Evolutionary conservation across 2,329 filamentous ascomycete genomes (phyloP), one percentile per base, ranked within the genome.

Genomic region (Neofusicoccum umdonicola): DNA sequence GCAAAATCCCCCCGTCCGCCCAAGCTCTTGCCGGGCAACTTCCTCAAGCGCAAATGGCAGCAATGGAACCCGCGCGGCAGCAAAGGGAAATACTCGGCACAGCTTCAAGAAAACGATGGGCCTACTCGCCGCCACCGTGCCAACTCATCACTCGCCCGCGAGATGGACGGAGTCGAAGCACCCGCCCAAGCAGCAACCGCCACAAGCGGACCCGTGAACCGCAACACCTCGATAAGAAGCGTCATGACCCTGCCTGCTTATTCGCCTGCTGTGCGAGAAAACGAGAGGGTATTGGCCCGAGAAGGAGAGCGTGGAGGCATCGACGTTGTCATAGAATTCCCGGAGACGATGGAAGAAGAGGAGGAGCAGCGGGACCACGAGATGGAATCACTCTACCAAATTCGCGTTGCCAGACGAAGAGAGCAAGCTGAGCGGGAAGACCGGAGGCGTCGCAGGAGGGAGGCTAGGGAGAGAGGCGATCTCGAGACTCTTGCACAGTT

Each of bases 221-320:
- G 94, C 37, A 90, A 94, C 71, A 93, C 91, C 1, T 96, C 92
- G 8, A 84, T 98, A 51, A 89, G 94, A 63, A 96, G 92, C n/a
- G 88, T 98, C 64, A 95, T 97, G 85, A 98, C 95, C 0, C 80
- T 99, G 2, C 95, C 95, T 0, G 86, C 91, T 0, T 99, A 99
- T 76, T 89, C 90, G 2, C 85, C 84, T 15, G 87, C 87, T 34
- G 87, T 92, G 0, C 84, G 87, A 57, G 88, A 90, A 19, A 88
- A 87, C 51, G 95, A 99, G 76, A 88, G 89, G 69, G 88, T 97
- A 1, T 83, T 98, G 54, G 95, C 88, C 7, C 86, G 93, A 4
- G 95, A 96, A 76, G 95, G 95, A 57, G 95, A 99, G 75, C 86
- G 95, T 66, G 94, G 85, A 62, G 95, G 95, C 7, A 92, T 99